Percentiles rank a stretch among this genome's conserved stretches.
Evolutionary conservation across 768 basidiomycete genomes (phyloP).

Genomic region (Collybia sordida): DNA sequence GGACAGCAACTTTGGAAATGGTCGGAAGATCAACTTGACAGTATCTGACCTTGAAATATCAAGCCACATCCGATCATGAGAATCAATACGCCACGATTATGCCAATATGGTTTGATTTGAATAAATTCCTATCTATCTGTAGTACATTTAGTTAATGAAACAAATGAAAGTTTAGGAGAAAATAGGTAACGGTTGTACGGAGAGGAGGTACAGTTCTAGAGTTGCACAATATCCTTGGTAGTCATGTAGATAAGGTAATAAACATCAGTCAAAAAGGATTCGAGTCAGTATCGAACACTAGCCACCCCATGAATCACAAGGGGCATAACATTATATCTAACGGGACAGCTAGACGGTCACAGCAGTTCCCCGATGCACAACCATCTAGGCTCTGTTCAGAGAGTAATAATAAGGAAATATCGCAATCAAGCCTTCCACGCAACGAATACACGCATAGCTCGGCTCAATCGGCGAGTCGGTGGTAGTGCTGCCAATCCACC

Average conservation of each 20-base stretch:
- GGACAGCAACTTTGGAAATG: conserved; percentile 40
- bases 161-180: not conserved
- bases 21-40: conserved; percentile 42
- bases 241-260: not conserved
- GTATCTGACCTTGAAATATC: conserved; percentile 1
- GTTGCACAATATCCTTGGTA: not conserved
- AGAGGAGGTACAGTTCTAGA: not conserved
- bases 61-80: too few relatives aligned
- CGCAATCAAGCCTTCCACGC: conserved; percentile 49
- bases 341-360: too few relatives aligned
- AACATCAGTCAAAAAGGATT: too few relatives aligned
- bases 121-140: not conserved
- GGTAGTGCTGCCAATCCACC: conserved; percentile 16
- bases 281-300: too few relatives aligned
- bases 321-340: too few relatives aligned
- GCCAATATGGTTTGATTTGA: too few relatives aligned
- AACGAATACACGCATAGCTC: conserved; percentile 52
- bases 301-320: too few relatives aligned
- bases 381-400: too few relatives aligned
- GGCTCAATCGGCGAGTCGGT: conserved; percentile 44
- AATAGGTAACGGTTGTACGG: not conserved
- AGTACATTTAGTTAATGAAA: not conserved
- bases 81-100: too few relatives aligned
- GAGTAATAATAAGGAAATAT: not conserved
- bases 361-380: too few relatives aligned